Base-by-base conservation (phyloP, 805 yeast species). In the Pichia exigua region DNA sequence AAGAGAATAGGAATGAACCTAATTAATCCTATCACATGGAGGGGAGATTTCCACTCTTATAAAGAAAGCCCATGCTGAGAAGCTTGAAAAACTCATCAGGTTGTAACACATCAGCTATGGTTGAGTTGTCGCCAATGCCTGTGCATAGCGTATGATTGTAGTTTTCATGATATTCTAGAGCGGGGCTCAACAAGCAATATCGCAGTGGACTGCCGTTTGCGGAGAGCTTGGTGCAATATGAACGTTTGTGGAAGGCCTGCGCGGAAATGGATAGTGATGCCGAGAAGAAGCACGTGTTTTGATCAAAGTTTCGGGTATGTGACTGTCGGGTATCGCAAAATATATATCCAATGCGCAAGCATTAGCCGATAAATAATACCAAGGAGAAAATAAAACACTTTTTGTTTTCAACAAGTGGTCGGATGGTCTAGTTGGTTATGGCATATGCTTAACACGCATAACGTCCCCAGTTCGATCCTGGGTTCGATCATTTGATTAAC, bases 401-500 rank as follows among this genome's bases (percentile, higher is more conserved):
- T 27, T 27, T 27, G 26, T 24, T 26, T 26, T 26, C 30, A 43
- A 30, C 21, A 51, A 54, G 42, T 70, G 94, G 94, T 83, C 83
- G 82, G 84, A 90, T 90, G 97, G 97, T 90, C 96, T 90, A 90
- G 97, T 90, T 74, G 97, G 97, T 90, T 82, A 91, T 91, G 97
- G 96, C 97, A 87, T 87, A 94, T 90, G 97, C 97, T 88, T 91
- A 89, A 91, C 97, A 91, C 97, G 97, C 96, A 89, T 94, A 87
- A 87, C 90, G 97, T 92, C 97, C 97, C 97, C 97, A 90, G 97
- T 92, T 92, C 97, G 97, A 92, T 89, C 97, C 97, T 91, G 97
- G 97, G 97, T 90, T 86, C 83, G 88, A 85, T 89, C 97, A 90
- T 46, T 51, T 66, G 13, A 18, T 4, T 11, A 13, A 4, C 17